Evolutionary conservation across 768 basidiomycete species (phyloP).

Genomic region (Imleria badia): DNA sequence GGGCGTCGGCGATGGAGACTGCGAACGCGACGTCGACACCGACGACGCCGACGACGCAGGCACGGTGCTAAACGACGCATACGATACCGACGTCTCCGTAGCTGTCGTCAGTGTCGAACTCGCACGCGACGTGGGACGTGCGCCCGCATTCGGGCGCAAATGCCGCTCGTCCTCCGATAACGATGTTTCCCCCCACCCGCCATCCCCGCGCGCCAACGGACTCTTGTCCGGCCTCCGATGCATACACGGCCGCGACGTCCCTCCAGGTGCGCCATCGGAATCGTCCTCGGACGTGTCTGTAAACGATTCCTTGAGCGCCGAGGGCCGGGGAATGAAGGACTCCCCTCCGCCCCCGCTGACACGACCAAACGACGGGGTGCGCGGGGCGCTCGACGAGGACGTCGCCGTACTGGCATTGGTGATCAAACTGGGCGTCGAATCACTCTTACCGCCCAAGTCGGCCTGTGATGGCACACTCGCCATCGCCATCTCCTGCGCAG

Average conservation of each 20-base stretch:
- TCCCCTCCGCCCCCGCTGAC: background rate
- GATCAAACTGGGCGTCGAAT: conserved; percentile 25
- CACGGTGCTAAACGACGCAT: conserved; percentile 21
- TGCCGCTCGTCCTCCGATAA: conserved; percentile 7
- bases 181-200: background rate
- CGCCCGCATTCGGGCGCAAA: background rate
- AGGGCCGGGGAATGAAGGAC: conserved; percentile 15
- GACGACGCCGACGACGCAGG: conserved; percentile 15
- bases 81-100: conserved; percentile 23
- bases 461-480: background rate
- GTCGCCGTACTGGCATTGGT: conserved; percentile 20
- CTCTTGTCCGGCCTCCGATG: conserved; percentile 10
- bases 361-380: conserved; percentile 9
- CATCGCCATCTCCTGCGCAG: conserved; percentile 9
- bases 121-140: conserved; percentile 22
- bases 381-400: conserved; percentile 17
- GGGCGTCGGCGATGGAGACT: conserved; percentile 7
- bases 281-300: conserved; percentile 23
- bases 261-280: background rate
- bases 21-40: conserved; percentile 14
- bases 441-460: background rate
- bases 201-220: background rate
- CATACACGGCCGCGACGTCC: background rate
- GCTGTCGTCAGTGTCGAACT: conserved; percentile 21
- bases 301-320: conserved; percentile 21